These are phyloP conservation scores for Scutellaria baicalensis DNA, from an alignment of 257 asterid genomes.

Conservation along the genomic window DNA sequence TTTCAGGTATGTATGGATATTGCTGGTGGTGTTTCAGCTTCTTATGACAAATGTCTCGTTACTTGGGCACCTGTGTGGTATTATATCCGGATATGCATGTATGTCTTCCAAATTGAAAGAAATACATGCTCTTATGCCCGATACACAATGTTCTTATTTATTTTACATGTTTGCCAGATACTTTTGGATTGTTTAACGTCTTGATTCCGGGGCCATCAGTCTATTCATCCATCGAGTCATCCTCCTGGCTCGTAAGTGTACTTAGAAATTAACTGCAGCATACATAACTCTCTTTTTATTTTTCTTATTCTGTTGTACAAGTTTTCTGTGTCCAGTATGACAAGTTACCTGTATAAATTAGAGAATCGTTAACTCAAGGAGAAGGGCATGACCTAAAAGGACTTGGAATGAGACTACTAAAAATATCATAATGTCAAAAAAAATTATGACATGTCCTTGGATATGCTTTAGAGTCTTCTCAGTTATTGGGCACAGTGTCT, in stretches of 20 bases:
- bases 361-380: neutral
- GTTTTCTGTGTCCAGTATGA: neutral
- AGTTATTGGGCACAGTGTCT: neutral
- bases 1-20: conserved; percentile 78
- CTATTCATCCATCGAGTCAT: conserved; percentile 48
- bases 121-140: neutral
- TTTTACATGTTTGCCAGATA: conserved; percentile 30
- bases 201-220: conserved; percentile 51
- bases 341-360: neutral
- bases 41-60: conserved; percentile 83
- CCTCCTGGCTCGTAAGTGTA: conserved; percentile 46
- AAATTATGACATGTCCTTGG: neutral
- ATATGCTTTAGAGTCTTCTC: neutral
- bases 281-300: neutral
- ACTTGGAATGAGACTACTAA: neutral
- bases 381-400: neutral
- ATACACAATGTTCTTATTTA: neutral
- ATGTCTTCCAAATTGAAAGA: conserved; percentile 21
- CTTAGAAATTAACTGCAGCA: neutral
- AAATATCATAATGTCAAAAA: neutral
- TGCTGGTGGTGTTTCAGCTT: conserved; percentile 76
- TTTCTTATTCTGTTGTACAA: too few species aligned
- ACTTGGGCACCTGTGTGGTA: conserved; percentile 76
- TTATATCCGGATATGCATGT: conserved; percentile 89
- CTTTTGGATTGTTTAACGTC: conserved; percentile 37